These are phyloP conservation scores for Chaetomium cochliodes DNA, from an alignment of 495 filamentous ascomycete genomes.

Conservation along the genomic window DNA sequence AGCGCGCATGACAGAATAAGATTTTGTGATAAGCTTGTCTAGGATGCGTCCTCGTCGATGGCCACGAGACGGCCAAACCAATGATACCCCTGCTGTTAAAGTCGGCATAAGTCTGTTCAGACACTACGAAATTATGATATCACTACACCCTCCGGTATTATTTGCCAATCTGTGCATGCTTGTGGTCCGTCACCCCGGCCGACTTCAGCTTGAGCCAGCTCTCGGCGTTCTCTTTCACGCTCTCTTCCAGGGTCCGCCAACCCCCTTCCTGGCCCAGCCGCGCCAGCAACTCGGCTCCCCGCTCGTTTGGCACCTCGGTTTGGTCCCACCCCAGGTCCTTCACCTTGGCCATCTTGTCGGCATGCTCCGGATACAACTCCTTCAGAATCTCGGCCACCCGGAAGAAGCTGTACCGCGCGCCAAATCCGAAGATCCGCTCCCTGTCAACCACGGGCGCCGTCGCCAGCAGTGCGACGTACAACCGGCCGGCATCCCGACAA, in stretches of 20 bases:
- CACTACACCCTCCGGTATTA: neutral
- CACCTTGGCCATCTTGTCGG: conserved; percentile 23
- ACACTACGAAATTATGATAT: no score
- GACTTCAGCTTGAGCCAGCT: conserved; percentile 29
- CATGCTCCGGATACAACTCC: conserved; percentile 33
- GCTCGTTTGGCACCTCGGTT: conserved; percentile 37
- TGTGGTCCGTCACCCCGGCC: conserved; percentile 19
- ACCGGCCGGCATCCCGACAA: conserved; percentile 31
- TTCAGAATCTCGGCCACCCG: conserved; percentile 34
- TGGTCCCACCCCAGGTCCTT: conserved; percentile 37
- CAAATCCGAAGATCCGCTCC: conserved; percentile 38
- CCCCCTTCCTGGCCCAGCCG: conserved; percentile 32
- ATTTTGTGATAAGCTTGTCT: no score
- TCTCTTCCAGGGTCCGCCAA: conserved; percentile 41
- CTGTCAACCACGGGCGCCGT: conserved; percentile 32
- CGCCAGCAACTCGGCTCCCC: conserved; percentile 32
- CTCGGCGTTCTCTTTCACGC: conserved; percentile 32
- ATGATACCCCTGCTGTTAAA: no score
- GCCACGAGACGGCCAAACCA: no score
- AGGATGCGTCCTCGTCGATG: no score
- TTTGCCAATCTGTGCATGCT: conserved; percentile 7
- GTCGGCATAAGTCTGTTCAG: no score
- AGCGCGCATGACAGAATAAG: conserved; percentile 15
- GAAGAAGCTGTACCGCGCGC: conserved; percentile 36
- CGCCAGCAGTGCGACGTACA: conserved; percentile 37